These are phyloP conservation scores for Leptomonas pyrrhocoris DNA, from an alignment of 208 protist species.

Conservation along the genomic window DNA sequence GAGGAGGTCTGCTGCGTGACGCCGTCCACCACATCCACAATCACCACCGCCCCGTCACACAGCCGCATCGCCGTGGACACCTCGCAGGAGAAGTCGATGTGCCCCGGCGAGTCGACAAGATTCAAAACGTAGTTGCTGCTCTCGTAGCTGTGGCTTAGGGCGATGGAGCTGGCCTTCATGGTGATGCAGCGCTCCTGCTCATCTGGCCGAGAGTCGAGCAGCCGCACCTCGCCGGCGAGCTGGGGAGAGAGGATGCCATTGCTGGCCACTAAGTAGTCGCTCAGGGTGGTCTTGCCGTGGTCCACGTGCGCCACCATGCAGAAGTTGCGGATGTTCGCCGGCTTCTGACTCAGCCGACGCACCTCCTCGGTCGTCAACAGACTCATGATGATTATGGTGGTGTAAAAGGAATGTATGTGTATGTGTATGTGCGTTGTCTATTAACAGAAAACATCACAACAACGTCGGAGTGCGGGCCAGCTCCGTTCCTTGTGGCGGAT, in stretches of 20 bases:
- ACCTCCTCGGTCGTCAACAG: constrained; percentile 31
- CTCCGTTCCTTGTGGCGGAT: too few species aligned
- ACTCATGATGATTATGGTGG: constrained; percentile 8
- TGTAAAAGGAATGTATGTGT: neutral
- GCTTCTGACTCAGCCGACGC: constrained; percentile 64
- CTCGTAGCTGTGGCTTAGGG: constrained; percentile 85
- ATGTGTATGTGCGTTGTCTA: neutral
- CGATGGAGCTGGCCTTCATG: constrained; percentile 99
- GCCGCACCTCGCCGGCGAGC: constrained; percentile 97
- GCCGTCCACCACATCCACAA: constrained; percentile 99
- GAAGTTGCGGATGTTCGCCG: constrained; percentile 94
- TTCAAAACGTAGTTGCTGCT: constrained; percentile 92
- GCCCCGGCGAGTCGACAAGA: constrained; percentile 99
- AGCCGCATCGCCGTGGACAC: constrained; percentile 98
- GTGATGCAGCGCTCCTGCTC: constrained; percentile 99
- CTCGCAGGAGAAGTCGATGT: constrained; percentile 98
- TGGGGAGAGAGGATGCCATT: constrained; percentile 98
- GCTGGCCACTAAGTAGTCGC: constrained; percentile 96
- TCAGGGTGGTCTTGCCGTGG: constrained; percentile 99
- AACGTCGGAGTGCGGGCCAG: too few species aligned
- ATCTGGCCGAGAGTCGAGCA: constrained; percentile 96
- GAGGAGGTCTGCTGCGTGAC: constrained; percentile 94
- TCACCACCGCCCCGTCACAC: constrained; percentile 96
- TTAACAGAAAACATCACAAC: neutral
- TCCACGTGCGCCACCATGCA: constrained; percentile 99